Evolutionary conservation across 306 rosid species (phyloP).

Genomic region (Dalbergia cochinchinensis): DNA sequence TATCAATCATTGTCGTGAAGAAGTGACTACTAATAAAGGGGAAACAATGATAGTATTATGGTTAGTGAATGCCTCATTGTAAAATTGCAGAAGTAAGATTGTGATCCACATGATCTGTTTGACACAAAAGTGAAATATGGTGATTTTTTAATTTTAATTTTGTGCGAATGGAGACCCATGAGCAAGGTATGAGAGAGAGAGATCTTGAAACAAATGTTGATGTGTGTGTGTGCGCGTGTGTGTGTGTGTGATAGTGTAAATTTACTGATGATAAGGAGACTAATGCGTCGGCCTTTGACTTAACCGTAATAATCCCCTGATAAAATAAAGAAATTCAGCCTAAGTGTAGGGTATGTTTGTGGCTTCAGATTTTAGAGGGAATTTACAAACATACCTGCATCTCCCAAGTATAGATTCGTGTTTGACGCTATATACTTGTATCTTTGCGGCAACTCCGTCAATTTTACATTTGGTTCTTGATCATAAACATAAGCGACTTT

Average conservation of each 20-base stretch:
- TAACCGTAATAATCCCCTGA: background rate
- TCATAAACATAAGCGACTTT: too few species aligned
- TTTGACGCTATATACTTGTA: background rate
- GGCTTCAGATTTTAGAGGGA: too few species aligned
- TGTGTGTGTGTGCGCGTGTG: too few species aligned
- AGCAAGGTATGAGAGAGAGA: conserved; percentile 2
- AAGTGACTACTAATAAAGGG: too few species aligned
- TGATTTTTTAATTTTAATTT: conserved; percentile 28
- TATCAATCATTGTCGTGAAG: too few species aligned
- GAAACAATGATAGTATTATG: too few species aligned
- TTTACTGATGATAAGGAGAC: conserved; percentile 8
- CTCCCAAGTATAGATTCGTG: background rate
- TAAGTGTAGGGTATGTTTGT: background rate
- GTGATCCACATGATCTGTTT: conserved; percentile 22
- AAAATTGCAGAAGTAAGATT: conserved; percentile 29
- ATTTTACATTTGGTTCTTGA: too few species aligned
- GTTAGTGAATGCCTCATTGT: too few species aligned
- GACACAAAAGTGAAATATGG: background rate
- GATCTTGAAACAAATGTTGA: background rate
- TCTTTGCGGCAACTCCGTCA: background rate
- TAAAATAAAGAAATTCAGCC: background rate
- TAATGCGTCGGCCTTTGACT: conserved; percentile 2
- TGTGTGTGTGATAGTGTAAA: conserved; percentile 2
- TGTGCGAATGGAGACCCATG: background rate
- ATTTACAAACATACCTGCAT: background rate